Evolutionary conservation across 2,329 filamentous ascomycete species (phyloP).

Genomic region (Fusarium austroafricanum): DNA sequence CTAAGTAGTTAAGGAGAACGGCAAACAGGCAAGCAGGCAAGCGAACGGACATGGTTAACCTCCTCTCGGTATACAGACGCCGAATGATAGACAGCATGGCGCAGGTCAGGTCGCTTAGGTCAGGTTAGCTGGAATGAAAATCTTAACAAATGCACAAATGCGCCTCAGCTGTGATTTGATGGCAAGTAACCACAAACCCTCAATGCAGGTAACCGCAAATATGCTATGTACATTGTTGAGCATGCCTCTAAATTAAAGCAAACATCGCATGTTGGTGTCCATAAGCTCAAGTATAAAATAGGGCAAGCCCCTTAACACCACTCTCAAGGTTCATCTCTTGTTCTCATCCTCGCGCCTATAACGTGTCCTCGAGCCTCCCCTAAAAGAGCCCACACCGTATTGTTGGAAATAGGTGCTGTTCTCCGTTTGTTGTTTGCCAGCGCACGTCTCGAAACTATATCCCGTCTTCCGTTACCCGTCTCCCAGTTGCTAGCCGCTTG

Average conservation of each 20-base stretch:
- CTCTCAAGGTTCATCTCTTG: neutral
- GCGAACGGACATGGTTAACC: slow-evolving; percentile 12
- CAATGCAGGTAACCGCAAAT: slow-evolving; percentile 36
- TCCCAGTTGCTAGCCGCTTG: slow-evolving; percentile 24
- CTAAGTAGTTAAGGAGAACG: neutral
- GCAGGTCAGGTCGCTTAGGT: slow-evolving; percentile 15
- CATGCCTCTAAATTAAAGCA: slow-evolving; percentile 3
- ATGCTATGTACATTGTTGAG: slow-evolving; percentile 14
- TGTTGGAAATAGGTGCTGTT: slow-evolving; percentile 2
- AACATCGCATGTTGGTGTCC: slow-evolving; percentile 11
- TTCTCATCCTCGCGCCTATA: neutral
- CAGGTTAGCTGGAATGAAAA: slow-evolving; percentile 24
- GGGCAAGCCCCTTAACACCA: neutral
- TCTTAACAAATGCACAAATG: neutral
- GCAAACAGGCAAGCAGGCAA: slow-evolving; percentile 19
- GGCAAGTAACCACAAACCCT: slow-evolving; percentile 30
- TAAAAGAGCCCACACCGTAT: neutral
- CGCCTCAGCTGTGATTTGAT: neutral
- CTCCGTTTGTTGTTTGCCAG: slow-evolving; percentile 28
- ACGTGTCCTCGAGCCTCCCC: neutral
- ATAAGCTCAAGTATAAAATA: slow-evolving; percentile 5
- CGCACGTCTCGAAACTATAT: slow-evolving; percentile 31
- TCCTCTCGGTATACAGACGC: slow-evolving; percentile 1
- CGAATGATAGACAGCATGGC: slow-evolving; percentile 16
- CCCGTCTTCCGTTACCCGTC: slow-evolving; percentile 36